Evolutionary conservation across 768 basidiomycete genomes (phyloP), one percentile per base, ranked within the genome.

Genomic region (Tylopilus subfusipes): DNA sequence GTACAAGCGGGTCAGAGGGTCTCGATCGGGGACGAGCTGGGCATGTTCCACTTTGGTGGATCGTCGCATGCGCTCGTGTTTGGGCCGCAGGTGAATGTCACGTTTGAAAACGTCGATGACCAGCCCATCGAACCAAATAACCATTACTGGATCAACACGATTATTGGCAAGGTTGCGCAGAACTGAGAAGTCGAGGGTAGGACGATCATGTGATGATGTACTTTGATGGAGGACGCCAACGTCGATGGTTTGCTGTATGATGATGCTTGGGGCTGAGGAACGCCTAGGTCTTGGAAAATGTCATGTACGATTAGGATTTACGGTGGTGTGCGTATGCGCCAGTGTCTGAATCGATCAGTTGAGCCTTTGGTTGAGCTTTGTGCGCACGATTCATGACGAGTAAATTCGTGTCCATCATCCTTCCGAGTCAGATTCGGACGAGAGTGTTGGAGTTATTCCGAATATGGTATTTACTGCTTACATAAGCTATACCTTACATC

Each of bases 1-100:
- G 21, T 42, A 9, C 0, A 10, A 13, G 22, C 1, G 2, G 18
- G 22, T 31, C 30, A 31, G 18, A 14, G 5, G 4, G 50, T 50
- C 21, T 5, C 10, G 10, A 19, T 13, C 3, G 49, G 49, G 18
- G 39, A 50, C 2, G 33, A 47, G 18, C 13, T 82, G 1, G 84
- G 83, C 53, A 75, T 72, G 76, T 82, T 85, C 76, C 82, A 83
- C 61, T 83, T 82, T 66, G 34, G 34, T 16, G 34, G 34, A 18
- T 36, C 34, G 34, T 36, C 34, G 34, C 74, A 78, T 50, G 67
- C 69, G 46, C 58, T 78, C 45, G 52, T 80, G 39, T 50, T 50
- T 31, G 39, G 49, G 18, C 40, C 40, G 2, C 21, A 42, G 9
- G 39, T 22, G 16, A 42, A 40, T 3, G 12, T 50, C 19, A n/a